Evolutionary conservation across 2,329 filamentous ascomycete species (phyloP), one percentile per base, ranked within the genome.

Genomic region (Cryoendolithus antarcticus): DNA sequence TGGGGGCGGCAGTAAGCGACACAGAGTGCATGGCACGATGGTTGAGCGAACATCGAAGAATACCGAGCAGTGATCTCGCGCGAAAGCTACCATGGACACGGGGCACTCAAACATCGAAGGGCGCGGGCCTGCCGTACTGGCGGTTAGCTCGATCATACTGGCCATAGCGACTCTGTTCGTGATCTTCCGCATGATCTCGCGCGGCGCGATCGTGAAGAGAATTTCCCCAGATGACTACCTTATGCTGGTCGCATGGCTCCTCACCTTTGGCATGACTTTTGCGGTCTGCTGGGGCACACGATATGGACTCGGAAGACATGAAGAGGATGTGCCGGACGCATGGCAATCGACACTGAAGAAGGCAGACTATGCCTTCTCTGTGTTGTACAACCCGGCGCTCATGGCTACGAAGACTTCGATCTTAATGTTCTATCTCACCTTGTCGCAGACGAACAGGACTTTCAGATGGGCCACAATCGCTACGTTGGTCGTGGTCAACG

Each of bases 361-460:
- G 48, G 63, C 69, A 9, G 67, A 73, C 50, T 78, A 77, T 61
- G 69, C 65, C 35, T 77, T 78, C 50, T 72, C 71, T 12, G 71
- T 78, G 19, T 62, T 80, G 37, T 77, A 79, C 58, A 93, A 94
- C 55, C 86, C 86, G 9, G 81, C 84, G 3, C 69, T 94, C 40
- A 93, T 93, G 84, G 78, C 82, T 2, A 86, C 85, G 37, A 95
- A 95, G 63, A 86, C 84, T 0, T 93, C 86, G n/a, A 84, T 95
- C 51, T 70, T 95, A 42, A 71, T 89, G 38, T 95, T 95, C 61
- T 95, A 93, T 62, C 70, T 95, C 35, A 80, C 81, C 31, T 70
- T 95, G 35, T 83, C 85, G 19, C 81, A 80, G 51, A 82, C 85
- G 43, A 77, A 93, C 48, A 75, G 76, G 46, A 68, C 88, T 36